A percentile compares a stretch with the other conserved stretches of the same genome.
Conservation (phyloP, 805 yeast species). For the Lipomyces starkeyi region DNA sequence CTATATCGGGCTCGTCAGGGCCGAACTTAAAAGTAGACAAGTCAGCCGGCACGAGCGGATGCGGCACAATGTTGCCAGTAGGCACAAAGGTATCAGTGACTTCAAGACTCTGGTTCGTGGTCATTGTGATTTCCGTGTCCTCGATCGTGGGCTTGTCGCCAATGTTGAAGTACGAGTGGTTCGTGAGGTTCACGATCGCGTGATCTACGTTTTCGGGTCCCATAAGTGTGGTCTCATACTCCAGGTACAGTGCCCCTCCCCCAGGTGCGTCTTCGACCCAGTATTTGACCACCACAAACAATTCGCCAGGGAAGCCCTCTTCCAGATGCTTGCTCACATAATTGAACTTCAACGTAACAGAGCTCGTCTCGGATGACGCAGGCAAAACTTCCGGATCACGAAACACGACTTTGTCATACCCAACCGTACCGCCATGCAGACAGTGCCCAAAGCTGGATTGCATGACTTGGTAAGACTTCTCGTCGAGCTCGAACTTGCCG, state of each 20-base stretch:
- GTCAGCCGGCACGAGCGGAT: conserved; percentile 42
- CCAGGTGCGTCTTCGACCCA: conserved; percentile 47
- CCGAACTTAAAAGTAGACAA: conserved; percentile 42
- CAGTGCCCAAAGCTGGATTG: conserved; percentile 53
- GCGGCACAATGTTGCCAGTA: conserved; percentile 53
- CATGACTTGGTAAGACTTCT: conserved; percentile 51
- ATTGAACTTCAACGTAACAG: conserved; percentile 48
- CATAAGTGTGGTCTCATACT: conserved; percentile 53
- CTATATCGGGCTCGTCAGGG: conserved; percentile 49
- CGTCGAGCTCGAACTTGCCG: conserved; percentile 53
- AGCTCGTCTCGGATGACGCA: conserved; percentile 45
- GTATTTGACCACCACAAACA: conserved; percentile 56
- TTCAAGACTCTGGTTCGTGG: conserved; percentile 51
- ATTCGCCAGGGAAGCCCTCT: conserved; percentile 67
- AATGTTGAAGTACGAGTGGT: conserved; percentile 65
- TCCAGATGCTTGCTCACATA: conserved; percentile 55
- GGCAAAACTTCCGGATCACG: conserved; percentile 58
- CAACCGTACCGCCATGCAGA: conserved; percentile 62
- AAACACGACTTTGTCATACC: conserved; percentile 58
- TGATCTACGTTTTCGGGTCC: conserved; percentile 47
- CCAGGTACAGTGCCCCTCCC: conserved; percentile 53
- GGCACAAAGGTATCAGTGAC: conserved; percentile 53
- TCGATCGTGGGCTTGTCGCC: conserved; percentile 45
- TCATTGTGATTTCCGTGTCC: conserved; percentile 51
- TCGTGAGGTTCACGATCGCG: conserved; percentile 63